Evolutionary conservation across 73 alveolate genomes (phyloP), one percentile per base, ranked within the genome.

Genomic region (Urostyla sp.): DNA sequence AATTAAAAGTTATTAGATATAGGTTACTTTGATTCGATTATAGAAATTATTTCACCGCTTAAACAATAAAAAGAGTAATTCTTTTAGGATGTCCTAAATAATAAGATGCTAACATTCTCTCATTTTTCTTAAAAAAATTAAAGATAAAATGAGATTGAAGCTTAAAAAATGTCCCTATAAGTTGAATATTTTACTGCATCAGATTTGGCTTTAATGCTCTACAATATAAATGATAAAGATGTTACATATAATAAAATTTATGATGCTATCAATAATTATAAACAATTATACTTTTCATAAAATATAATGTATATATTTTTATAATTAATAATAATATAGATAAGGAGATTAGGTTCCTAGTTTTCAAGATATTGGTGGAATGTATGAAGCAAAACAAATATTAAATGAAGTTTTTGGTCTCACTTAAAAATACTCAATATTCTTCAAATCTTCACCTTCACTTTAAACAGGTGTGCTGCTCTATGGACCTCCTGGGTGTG

Each of bases 401-500:
- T 75, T 92, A 27, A 75, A 81, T 67, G 98, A 92, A 51, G 59
- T 90, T 20, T 89, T 76, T 85, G 93, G 84, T 23, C 79, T 90
- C 48, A 93, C 87, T 21, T 40, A 50, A 59, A 77, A 61, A 58
- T 80, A 80, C 72, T 82, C 75, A 36, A 45, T 77, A 31, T 86
- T 89, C 80, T 89, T 86, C 79, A 60, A 60, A 76, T 85, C 82
- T 51, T 77, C 40, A 82, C n/a, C n/a, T n/a, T 78, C 23, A 69
- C 85, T 44, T 52, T 88, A 61, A 72, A 69, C 78, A 26, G 95
- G 96, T 48, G 79, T 94, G 0, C 73, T 94, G 48, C 86, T 94
- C 31, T 94, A 92, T 86, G 97, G 98, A 0, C 95, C 95, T 45
- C 97, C 97, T n/a, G 97, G 97, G 35, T 93, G 96, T 55, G 98